Evolutionary conservation across 192 early-diverging fungal species (phyloP).

Genomic region (Coemansia sp.): DNA sequence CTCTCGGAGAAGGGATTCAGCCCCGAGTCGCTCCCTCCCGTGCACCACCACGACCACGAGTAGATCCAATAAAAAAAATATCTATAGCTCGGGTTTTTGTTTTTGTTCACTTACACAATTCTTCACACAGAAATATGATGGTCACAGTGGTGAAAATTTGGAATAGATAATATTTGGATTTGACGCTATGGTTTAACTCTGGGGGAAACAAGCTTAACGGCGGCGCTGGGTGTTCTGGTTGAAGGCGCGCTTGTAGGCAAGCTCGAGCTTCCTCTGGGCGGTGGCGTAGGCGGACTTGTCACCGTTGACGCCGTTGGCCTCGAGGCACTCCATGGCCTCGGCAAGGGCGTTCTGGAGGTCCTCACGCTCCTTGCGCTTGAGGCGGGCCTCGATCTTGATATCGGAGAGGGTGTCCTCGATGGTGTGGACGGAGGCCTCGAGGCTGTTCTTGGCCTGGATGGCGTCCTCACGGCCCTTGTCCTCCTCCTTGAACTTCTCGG

Average conservation of each 20-base stretch:
- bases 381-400: slow-evolving; percentile 71
- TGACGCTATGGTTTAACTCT: not conserved
- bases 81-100: not conserved
- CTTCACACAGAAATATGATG: not conserved
- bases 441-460: slow-evolving; percentile 79
- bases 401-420: slow-evolving; percentile 66
- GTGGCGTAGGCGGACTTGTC: slow-evolving; percentile 63
- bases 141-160: not conserved
- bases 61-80: not conserved
- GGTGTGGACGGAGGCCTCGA: slow-evolving; percentile 76
- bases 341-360: slow-evolving; percentile 71
- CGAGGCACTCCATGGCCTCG: slow-evolving; percentile 74
- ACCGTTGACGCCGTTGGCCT: slow-evolving; percentile 59
- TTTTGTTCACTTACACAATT: slow-evolving; percentile 4
- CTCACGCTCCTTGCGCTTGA: slow-evolving; percentile 71
- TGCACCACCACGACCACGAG: slow-evolving; percentile 17
- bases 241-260: slow-evolving; percentile 67
- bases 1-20: slow-evolving; percentile 54
- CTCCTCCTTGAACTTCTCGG: slow-evolving; percentile 83
- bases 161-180: not conserved
- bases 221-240: slow-evolving; percentile 32
- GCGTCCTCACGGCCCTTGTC: slow-evolving; percentile 72
- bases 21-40: slow-evolving; percentile 22
- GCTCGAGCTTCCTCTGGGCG: slow-evolving; percentile 73
- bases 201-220: slow-evolving; percentile 20